Base-by-base conservation (phyloP, 2,329 filamentous ascomycete genomes). In the Thielaviopsis musarum region DNA sequence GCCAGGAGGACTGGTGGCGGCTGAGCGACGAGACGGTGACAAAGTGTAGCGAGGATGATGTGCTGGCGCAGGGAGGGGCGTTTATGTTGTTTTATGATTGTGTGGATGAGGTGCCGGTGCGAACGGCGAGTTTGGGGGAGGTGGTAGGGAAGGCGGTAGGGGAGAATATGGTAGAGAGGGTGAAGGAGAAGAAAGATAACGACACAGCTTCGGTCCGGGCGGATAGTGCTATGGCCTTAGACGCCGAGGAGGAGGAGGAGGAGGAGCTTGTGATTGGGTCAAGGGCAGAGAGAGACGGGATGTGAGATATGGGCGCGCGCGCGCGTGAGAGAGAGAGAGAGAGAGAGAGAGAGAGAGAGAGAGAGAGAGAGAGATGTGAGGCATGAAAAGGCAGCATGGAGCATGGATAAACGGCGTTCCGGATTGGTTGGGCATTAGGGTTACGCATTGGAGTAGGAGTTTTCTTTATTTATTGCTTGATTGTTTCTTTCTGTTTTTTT, bases 51-150 rank as follows among this genome's bases (percentile, higher is more conserved):
- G 88, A 95, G 68, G 77, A 84, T 12, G 78, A 79, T 28, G 87
- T 95, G 0, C 73, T 93, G 56, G 77, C 76, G 1, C 85, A 95
- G 65, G 83, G 83, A 0, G 89, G 88, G 1, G 91, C 91, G 0
- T 97, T 97, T 68, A 97, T 98, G 91, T 78, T 97, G 0, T 97
- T 97, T 69, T 98, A 97, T 69, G 91, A 98, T 68, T 81, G 80
- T 54, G 73, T 86, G 24, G 82, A 85, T 60, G 70, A 76, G 0
- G 72, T 69, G 45, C 73, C 74, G 28, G 68, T 84, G 21, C 68
- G 76, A 10, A 66, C 69, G 24, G 65, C 69, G 24, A 68, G 70
- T 28, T 45, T 54, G 41, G 62, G 62, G 22, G 13, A 55, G 10
- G 45, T 3, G 41, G 26, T 48, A 28, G 28, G 17, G 26, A 26